Base-by-base conservation (phyloP, 768 basidiomycete genomes). In the Phylloporus sp. region DNA sequence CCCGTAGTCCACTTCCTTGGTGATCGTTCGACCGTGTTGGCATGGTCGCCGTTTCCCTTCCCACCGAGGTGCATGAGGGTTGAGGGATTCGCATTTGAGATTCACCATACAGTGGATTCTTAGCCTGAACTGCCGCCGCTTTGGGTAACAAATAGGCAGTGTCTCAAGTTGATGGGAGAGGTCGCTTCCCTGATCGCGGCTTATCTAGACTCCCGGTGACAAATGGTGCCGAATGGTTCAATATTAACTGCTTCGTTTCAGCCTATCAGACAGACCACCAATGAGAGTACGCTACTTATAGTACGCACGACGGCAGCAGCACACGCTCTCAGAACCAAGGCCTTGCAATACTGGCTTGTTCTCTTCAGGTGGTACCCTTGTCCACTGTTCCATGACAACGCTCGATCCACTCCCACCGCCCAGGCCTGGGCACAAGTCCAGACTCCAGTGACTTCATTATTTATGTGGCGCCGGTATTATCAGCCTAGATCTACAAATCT, bases 81-180 rank as follows among this genome's bases (percentile, higher is more conserved):
- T 40, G 46, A 45, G 46, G 34, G 60, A 60, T 54, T 51, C 60
- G 32, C 55, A 52, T 27, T 42, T 11, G 35, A 20, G 59, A 59
- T 56, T 40, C 60, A 38, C 48, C 46, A 37, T 9, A 23, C 29
- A 17, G 27, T n/a, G 23, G 20, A 36, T 56, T 49, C 50, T 43
- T 44, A 28, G 33, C 21, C 33, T 26, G 33, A 43, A 32, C 42
- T 44, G 46, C 35, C 42, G 10, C 10, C n/a, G n/a, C 29, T 44
- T 29, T 11, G 40, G 31, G 27, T 21, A 38, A 47, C 42, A 6
- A 26, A 34, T n/a, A 3, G 44, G 41, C 45, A 42, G 57, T 50
- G 50, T 57, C 46, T 53, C 46, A 38, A 33, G 33, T 38, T 28
- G 34, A 41, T 49, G 41, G 17, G 31, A 26, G 28, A 8, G 14